Base-by-base conservation (phyloP, 2,329 filamentous ascomycete genomes). In the Rosellinia necatrix region DNA sequence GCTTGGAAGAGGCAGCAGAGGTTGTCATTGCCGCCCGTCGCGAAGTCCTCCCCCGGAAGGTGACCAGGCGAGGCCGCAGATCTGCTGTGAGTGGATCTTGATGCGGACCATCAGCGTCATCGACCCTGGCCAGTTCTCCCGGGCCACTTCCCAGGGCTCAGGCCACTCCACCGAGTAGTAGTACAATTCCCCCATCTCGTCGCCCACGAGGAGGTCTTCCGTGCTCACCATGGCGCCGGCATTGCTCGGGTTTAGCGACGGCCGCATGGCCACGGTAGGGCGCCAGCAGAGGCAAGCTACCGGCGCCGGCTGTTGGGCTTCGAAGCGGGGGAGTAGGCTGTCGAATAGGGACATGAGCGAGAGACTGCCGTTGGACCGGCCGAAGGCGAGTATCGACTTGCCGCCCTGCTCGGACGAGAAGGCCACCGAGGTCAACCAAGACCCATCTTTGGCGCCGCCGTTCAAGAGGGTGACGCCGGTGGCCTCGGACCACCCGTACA, bases 61-160 rank as follows among this genome's bases (percentile, higher is more conserved):
- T 3, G 91, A 92, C 91, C 92, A 97, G 3, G 90, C 83, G n/a
- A 99, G 78, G 1, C 93, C 93, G 67, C 94, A 99, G 51, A 99
- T 88, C 68, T 97, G 92, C 72, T 97, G 92, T 47, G 81, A 84
- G 70, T 97, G 93, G 6, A 91, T 84, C 27, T 81, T 81, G 64
- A 97, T 87, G 62, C 87, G 86, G 19, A 89, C 87, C 48, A 96
- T 76, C 21, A 97, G 78, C 1, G 83, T 90, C 77, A 96, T 87
- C 29, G 86, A 81, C 12, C 92, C 92, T 25, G 85, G 81, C 90
- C 91, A 96, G 47, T 81, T 83, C 68, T 88, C 83, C 5, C 76
- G 76, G 49, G 75, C 72, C 6, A 90, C 79, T 66, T 90, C 86
- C 75, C 80, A 85, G 35, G 80, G 74, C 46, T 81, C 75, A 4